Evolutionary conservation across 768 basidiomycete species (phyloP), one percentile per base, ranked within the genome.

Genomic region (Ramaria sp.): DNA sequence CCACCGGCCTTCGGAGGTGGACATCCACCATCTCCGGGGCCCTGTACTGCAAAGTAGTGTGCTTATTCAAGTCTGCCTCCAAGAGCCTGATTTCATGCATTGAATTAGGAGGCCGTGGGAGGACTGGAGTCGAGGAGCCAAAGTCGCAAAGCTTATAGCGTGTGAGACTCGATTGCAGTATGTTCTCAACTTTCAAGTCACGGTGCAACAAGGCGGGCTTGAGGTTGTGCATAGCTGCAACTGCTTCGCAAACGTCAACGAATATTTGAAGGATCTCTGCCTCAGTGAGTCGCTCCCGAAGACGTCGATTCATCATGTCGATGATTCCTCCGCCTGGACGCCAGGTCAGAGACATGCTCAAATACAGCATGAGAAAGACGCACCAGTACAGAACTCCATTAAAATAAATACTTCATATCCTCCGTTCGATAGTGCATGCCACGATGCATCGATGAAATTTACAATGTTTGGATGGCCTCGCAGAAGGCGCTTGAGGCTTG

Each of bases 11-110:
- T 58, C 89, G 77, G 24, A 85, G 76, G 67, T 87, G 86, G 0
- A 84, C 80, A 64, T 99, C 95, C 15, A 98, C 86, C 91, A 99
- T 96, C 69, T 99, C 96, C 1, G 96, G 95, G n/a, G 95, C 91
- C 42, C 96, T 77, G 65, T 99, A 99, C 66, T 98, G 96, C 58
- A 98, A 74, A 3, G 96, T 99, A 2, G 96, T 99, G 63, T 96
- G 88, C 61, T 85, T 78, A 66, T 95, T 94, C 44, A 99, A 76
- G 67, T 98, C 95, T 34, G 85, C 78, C 62, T 97, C 95, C 18
- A 96, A 73, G 15, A 78, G 79, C 43, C 90, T 82, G 47, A 97
- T 84, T 66, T 98, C 95, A 58, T 85, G 81, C 32, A 80, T 83
- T 16, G 77, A 85, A 7, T 82, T 72, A 6, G 95, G 92, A 10